phyloP scores from a whole-genome alignment of 2,329 filamentous ascomycete genomes.

The Exophiala oligosperma region DNA sequence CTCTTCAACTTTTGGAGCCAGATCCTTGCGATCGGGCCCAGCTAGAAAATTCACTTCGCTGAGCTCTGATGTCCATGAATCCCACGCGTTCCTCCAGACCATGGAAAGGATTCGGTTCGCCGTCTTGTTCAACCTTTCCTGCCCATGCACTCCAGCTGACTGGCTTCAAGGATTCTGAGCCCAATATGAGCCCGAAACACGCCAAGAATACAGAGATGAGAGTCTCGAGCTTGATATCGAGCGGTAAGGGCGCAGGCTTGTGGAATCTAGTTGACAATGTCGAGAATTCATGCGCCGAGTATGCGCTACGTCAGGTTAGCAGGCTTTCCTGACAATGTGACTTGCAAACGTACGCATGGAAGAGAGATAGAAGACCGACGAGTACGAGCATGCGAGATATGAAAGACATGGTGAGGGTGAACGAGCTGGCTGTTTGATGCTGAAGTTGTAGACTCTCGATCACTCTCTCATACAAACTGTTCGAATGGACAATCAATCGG shows the following conservation, averaged over 20 bases:
- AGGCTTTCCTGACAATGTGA: slow-evolving; percentile 5
- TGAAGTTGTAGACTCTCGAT: background rate
- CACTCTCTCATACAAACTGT: background rate
- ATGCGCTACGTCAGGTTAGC: slow-evolving; percentile 64
- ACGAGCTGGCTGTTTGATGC: background rate
- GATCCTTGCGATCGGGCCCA: slow-evolving; percentile 59
- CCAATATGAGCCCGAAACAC: slow-evolving; percentile 78
- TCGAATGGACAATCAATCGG: background rate
- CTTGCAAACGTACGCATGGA: slow-evolving; percentile 75
- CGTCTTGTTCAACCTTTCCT: slow-evolving; percentile 68
- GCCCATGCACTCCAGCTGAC: slow-evolving; percentile 82
- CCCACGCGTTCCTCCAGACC: slow-evolving; percentile 76
- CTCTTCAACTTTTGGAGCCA: slow-evolving; percentile 31
- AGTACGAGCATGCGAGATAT: slow-evolving; percentile 69
- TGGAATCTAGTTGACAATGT: slow-evolving; percentile 51
- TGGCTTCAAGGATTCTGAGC: slow-evolving; percentile 75
- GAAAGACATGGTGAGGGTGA: slow-evolving; percentile 61
- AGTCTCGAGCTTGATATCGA: slow-evolving; percentile 87
- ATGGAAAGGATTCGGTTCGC: slow-evolving; percentile 75
- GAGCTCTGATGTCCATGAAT: slow-evolving; percentile 80
- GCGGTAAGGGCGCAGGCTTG: slow-evolving; percentile 57
- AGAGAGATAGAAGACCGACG: slow-evolving; percentile 74
- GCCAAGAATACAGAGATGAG: slow-evolving; percentile 76
- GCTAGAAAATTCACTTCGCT: slow-evolving; percentile 74
- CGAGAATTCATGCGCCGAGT: slow-evolving; percentile 92